phyloP scores from a whole-genome alignment of 306 rosid species.

The Vigna hirtella region DNA sequence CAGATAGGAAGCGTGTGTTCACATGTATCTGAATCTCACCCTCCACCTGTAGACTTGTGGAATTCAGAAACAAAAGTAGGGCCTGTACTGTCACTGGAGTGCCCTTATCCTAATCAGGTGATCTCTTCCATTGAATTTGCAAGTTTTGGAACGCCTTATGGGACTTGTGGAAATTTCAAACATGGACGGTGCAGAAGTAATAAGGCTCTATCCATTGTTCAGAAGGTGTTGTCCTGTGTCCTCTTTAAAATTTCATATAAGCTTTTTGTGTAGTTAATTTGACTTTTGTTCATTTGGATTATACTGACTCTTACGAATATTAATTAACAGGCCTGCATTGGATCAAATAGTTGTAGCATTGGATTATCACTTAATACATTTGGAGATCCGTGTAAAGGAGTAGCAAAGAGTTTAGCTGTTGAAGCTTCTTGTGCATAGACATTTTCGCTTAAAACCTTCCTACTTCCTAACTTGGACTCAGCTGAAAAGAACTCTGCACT shows the following conservation, averaged over 20 bases:
- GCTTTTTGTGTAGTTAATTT: background rate
- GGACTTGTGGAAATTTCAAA: slow-evolving; percentile 79
- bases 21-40: slow-evolving; percentile 83
- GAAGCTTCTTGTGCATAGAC: slow-evolving; percentile 78
- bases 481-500: background rate
- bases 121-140: slow-evolving; percentile 89
- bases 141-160: slow-evolving; percentile 81
- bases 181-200: slow-evolving; percentile 76
- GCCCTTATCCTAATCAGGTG: slow-evolving; percentile 76
- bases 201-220: slow-evolving; percentile 67
- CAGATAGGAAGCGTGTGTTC: slow-evolving; percentile 76
- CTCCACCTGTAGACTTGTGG: slow-evolving; percentile 79
- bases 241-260: background rate
- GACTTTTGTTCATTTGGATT: background rate
- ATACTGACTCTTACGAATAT: slow-evolving; percentile 30
- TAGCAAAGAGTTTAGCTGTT: slow-evolving; percentile 81
- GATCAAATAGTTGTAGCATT: slow-evolving; percentile 76
- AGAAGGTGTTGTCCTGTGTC: slow-evolving; percentile 58
- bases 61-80: slow-evolving; percentile 53
- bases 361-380: slow-evolving; percentile 62
- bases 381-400: slow-evolving; percentile 81
- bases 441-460: slow-evolving; percentile 25
- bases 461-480: background rate
- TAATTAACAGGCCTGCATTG: slow-evolving; percentile 79
- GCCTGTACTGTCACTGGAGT: slow-evolving; percentile 70